phyloP scores from a whole-genome alignment of 169 alveolate genomes.

The Fabrea salina region DNA sequence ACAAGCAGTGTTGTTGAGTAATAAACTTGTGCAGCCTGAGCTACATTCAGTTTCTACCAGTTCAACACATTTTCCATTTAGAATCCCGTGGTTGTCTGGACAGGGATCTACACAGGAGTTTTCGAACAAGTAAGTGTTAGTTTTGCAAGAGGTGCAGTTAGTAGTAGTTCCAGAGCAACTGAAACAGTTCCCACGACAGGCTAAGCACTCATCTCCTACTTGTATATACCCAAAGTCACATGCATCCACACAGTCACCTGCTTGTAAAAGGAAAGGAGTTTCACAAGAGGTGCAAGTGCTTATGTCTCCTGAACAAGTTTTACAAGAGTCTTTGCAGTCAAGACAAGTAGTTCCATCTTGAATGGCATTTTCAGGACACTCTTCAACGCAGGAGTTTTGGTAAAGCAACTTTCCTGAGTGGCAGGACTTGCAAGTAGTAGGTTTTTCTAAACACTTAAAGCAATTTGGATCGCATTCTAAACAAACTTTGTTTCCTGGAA shows the following conservation, averaged over 20 bases:
- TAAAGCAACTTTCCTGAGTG: conserved; percentile 8
- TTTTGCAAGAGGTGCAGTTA: conserved; percentile 19
- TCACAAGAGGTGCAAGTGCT: conserved; percentile 26
- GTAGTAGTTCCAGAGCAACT: conserved; percentile 10
- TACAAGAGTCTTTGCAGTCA: conserved; percentile 23
- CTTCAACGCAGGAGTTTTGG: background rate
- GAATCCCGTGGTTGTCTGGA: background rate
- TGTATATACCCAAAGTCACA: background rate
- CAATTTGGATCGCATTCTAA: conserved; percentile 2
- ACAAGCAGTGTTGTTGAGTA: conserved; percentile 16
- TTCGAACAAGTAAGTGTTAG: background rate
- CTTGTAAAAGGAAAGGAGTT: background rate
- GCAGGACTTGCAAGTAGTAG: conserved; percentile 5
- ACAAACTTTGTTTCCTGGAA: background rate
- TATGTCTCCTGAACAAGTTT: background rate
- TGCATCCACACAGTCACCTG: background rate
- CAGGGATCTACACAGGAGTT: background rate
- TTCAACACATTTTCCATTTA: background rate
- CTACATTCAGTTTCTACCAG: conserved; percentile 11
- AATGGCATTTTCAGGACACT: background rate
- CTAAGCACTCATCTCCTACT: background rate
- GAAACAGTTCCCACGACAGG: background rate
- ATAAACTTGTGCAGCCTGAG: background rate
- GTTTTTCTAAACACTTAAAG: background rate
- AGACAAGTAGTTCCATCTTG: background rate